phyloP scores from a whole-genome alignment of 75 land plant species.

The Gnetum montanum region DNA sequence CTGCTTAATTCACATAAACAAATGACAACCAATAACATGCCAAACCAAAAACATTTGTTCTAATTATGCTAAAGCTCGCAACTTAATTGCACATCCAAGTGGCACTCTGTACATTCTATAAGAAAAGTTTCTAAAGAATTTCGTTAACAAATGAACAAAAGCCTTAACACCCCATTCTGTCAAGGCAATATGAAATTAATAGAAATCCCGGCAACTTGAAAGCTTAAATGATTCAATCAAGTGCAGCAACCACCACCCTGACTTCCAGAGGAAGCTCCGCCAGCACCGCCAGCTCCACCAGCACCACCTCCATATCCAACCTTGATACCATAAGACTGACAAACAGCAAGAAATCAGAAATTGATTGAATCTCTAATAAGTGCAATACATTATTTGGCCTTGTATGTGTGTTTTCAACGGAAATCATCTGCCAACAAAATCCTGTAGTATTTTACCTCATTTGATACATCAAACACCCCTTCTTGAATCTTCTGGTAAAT shows the following conservation, averaged over 20 bases:
- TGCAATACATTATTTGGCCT: background rate
- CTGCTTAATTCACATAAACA: too few relatives aligned
- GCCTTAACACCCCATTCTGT: too few relatives aligned
- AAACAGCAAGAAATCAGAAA: background rate
- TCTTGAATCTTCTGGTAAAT: slow-evolving; percentile 92
- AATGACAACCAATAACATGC: too few relatives aligned
- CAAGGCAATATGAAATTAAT: too few relatives aligned
- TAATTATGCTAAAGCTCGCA: too few relatives aligned
- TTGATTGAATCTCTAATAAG: background rate
- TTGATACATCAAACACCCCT: slow-evolving; percentile 94
- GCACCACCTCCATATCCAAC: slow-evolving; percentile 85
- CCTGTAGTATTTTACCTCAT: slow-evolving; percentile 57
- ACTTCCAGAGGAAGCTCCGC: slow-evolving; percentile 44
- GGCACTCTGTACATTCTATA: too few relatives aligned
- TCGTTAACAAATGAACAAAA: too few relatives aligned
- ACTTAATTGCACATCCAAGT: too few relatives aligned
- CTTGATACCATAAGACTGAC: slow-evolving; percentile 86
- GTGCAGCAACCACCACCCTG: slow-evolving; percentile 82
- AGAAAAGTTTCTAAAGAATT: too few relatives aligned
- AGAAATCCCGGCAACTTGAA: background rate
- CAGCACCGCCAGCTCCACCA: slow-evolving; percentile 42
- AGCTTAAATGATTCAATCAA: slow-evolving; percentile 12
- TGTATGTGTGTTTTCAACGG: background rate
- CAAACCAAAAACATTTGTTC: too few relatives aligned
- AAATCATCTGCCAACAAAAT: background rate